Conservation (phyloP, 768 basidiomycete genomes). For the Cystobasidium tubakii region DNA sequence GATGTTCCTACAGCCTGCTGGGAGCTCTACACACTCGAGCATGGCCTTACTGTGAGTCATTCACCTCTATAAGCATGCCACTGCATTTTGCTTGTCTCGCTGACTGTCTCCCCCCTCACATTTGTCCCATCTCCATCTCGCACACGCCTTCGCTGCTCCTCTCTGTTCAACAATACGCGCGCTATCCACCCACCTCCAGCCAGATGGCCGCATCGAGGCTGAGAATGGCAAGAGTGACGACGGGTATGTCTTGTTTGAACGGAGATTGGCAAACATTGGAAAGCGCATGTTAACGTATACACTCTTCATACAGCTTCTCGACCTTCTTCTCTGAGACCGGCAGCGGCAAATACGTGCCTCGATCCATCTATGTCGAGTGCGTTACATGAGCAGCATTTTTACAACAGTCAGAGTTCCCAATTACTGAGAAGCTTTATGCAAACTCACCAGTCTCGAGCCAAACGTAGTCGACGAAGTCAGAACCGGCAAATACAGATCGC, state of each 20-base stretch:
- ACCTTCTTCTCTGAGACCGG: slow-evolving; percentile 99
- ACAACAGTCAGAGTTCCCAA: too few species aligned
- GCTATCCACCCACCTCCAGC: slow-evolving; percentile 54
- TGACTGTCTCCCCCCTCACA: not conserved
- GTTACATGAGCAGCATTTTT: slow-evolving; percentile 48
- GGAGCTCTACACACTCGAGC: slow-evolving; percentile 95
- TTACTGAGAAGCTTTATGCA: not conserved
- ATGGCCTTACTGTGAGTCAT: slow-evolving; percentile 80
- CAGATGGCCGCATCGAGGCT: slow-evolving; percentile 67
- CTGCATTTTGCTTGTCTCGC: not conserved
- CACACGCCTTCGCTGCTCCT: slow-evolving; percentile 34
- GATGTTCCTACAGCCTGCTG: slow-evolving; percentile 89
- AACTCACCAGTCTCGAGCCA: slow-evolving; percentile 59
- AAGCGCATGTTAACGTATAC: too few species aligned
- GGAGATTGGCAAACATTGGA: not conserved
- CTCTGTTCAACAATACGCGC: slow-evolving; percentile 41
- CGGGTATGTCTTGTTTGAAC: not conserved
- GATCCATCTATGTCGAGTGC: slow-evolving; percentile 88
- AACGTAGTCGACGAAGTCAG: slow-evolving; percentile 97
- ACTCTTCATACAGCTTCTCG: slow-evolving; percentile 71
- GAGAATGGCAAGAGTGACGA: slow-evolving; percentile 20
- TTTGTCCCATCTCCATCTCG: not conserved
- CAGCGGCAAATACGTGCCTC: slow-evolving; percentile 82
- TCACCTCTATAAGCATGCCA: not conserved
- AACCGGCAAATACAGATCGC: slow-evolving; percentile 86